phyloP scores from a whole-genome alignment of 257 asterid genomes.

The Scutellaria baicalensis region DNA sequence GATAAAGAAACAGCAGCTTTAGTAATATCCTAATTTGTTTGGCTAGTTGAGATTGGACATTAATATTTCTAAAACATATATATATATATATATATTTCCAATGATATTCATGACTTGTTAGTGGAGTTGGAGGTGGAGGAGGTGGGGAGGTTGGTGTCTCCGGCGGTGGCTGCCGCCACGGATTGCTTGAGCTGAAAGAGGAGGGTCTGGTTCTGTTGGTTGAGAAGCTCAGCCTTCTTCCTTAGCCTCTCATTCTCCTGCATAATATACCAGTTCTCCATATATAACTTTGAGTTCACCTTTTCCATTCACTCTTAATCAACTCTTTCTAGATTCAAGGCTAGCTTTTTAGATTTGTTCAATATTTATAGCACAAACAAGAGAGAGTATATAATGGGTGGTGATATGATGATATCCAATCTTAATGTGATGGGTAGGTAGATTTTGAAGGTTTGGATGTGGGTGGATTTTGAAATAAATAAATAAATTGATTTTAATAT shows the following conservation, averaged over 20 bases:
- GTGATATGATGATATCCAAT: too few relatives aligned
- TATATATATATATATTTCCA: too few relatives aligned
- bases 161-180: conserved; percentile 38
- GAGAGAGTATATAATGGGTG: conserved; percentile 1
- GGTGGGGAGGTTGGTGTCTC: conserved; percentile 25
- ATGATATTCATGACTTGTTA: conserved; percentile 20
- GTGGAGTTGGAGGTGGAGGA: conserved; percentile 42
- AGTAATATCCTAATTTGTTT: too few relatives aligned
- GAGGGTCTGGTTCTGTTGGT: conserved; percentile 73
- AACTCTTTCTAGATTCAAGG: too few relatives aligned
- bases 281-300: conserved; percentile 59
- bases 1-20: too few relatives aligned
- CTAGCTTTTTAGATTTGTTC: background rate
- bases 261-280: conserved; percentile 71
- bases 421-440: too few relatives aligned
- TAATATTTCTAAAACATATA: too few relatives aligned
- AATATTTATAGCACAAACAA: conserved; percentile 54
- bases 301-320: conserved; percentile 56
- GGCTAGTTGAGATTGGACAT: too few relatives aligned
- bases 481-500: too few relatives aligned
- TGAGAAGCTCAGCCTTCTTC: conserved; percentile 64
- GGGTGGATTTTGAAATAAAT: too few relatives aligned
- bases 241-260: conserved; percentile 73
- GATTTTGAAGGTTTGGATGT: too few relatives aligned
- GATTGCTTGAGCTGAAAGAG: conserved; percentile 54